These are phyloP conservation scores for Breynia disticha DNA, from an alignment of 441 rosid genomes.

Conservation along the genomic window DNA sequence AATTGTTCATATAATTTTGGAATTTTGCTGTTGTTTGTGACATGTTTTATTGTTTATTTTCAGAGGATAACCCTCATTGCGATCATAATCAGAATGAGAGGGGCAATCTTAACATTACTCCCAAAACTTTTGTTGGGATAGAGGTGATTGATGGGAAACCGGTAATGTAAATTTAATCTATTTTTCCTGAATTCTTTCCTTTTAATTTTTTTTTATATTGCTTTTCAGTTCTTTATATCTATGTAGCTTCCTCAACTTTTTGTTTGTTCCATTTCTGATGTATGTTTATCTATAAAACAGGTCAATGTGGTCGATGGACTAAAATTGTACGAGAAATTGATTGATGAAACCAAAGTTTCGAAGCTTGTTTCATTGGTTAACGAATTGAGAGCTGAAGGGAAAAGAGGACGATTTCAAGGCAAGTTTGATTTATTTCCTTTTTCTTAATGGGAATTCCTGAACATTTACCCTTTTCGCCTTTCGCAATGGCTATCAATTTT, in stretches of 20 bases:
- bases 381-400: slow-evolving; percentile 61
- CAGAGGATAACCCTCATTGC: slow-evolving; percentile 32
- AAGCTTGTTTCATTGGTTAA: slow-evolving; percentile 58
- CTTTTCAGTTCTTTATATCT: slow-evolving; percentile 3
- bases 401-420: slow-evolving; percentile 75
- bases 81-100: slow-evolving; percentile 31
- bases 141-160: slow-evolving; percentile 62
- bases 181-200: neutral
- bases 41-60: slow-evolving; percentile 12
- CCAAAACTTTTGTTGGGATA: slow-evolving; percentile 46
- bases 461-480: neutral
- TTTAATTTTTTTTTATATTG: neutral
- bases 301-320: slow-evolving; percentile 91
- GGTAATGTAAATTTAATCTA: slow-evolving; percentile 30
- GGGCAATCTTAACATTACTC: slow-evolving; percentile 30
- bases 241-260: slow-evolving; percentile 2
- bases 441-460: neutral
- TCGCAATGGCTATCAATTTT: no score
- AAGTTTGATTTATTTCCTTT: slow-evolving; percentile 26
- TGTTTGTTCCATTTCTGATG: slow-evolving; percentile 12
- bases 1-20: no score
- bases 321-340: slow-evolving; percentile 51
- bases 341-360: slow-evolving; percentile 48
- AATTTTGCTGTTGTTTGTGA: neutral
- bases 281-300: slow-evolving; percentile 33